These are phyloP conservation scores for Picea engelmannii DNA, from an alignment of 83 land plant genomes.

Conservation along the genomic window DNA sequence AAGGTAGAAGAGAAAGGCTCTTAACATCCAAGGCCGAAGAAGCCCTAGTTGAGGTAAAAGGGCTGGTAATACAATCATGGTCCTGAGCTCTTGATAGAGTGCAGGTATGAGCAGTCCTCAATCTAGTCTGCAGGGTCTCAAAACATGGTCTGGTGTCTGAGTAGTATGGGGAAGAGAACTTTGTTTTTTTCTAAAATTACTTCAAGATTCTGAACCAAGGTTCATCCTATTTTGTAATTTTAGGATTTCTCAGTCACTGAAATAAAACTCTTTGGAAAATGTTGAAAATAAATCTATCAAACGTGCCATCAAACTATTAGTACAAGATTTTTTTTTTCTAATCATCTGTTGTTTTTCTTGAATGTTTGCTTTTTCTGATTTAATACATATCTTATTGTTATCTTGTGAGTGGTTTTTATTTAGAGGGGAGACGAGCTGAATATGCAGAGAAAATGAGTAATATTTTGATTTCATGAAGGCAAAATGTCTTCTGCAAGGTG, in stretches of 20 bases:
- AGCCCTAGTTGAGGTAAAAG: too few relatives aligned
- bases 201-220: neutral
- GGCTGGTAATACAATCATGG: too few relatives aligned
- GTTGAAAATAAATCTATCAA: conserved; percentile 2
- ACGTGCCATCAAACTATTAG: neutral
- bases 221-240: neutral
- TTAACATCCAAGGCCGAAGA: too few relatives aligned
- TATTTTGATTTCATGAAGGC: conserved; percentile 26
- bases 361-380: neutral
- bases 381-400: neutral
- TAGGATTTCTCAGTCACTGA: neutral
- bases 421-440: conserved; percentile 4
- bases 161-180: too few relatives aligned
- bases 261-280: neutral
- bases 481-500: conserved; percentile 33
- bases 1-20: too few relatives aligned
- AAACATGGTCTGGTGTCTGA: too few relatives aligned
- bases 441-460: conserved; percentile 13
- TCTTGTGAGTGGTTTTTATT: neutral
- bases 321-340: too few relatives aligned
- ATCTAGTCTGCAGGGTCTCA: too few relatives aligned
- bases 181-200: too few relatives aligned
- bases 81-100: too few relatives aligned
- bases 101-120: too few relatives aligned
- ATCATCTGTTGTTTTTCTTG: neutral